A percentile compares a stretch with the other conserved stretches of the same genome.
These are phyloP conservation scores for Malus hybrid DNA, from an alignment of 331 rosid species.

Conservation along the genomic window DNA sequence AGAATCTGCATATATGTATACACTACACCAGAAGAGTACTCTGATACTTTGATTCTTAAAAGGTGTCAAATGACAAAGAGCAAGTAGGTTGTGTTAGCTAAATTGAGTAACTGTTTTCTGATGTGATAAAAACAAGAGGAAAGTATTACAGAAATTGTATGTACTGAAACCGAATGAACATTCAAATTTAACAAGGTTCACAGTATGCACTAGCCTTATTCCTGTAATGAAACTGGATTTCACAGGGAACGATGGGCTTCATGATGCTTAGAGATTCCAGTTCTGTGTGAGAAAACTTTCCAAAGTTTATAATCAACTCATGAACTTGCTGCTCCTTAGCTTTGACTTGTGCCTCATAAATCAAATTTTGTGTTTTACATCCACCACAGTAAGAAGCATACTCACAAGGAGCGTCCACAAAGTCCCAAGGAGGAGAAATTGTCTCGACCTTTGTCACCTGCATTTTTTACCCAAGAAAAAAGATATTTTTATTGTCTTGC, in stretches of 20 bases:
- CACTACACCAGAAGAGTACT: background rate
- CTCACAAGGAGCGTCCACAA: conserved; percentile 87
- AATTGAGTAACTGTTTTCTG: background rate
- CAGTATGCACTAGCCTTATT: conserved; percentile 53
- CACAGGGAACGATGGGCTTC: conserved; percentile 77
- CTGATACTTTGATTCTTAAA: background rate
- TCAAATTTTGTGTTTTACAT: conserved; percentile 78
- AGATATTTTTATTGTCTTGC: background rate
- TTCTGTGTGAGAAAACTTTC: conserved; percentile 45
- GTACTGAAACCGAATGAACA: background rate
- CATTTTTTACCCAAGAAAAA: background rate
- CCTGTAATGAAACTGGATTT: conserved; percentile 87
- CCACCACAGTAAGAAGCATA: conserved; percentile 90
- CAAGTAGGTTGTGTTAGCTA: background rate
- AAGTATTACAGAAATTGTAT: background rate
- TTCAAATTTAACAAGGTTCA: background rate
- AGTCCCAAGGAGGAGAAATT: conserved; percentile 65
- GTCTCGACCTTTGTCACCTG: conserved; percentile 80
- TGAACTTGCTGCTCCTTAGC: conserved; percentile 83
- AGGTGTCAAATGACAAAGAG: background rate
- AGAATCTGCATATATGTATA: background rate
- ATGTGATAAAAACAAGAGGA: background rate
- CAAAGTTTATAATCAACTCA: conserved; percentile 70
- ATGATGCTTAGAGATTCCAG: conserved; percentile 40
- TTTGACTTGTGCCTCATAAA: background rate